Evolutionary conservation across 208 protist genomes (phyloP).

Genomic region (Leishmania arabica): DNA sequence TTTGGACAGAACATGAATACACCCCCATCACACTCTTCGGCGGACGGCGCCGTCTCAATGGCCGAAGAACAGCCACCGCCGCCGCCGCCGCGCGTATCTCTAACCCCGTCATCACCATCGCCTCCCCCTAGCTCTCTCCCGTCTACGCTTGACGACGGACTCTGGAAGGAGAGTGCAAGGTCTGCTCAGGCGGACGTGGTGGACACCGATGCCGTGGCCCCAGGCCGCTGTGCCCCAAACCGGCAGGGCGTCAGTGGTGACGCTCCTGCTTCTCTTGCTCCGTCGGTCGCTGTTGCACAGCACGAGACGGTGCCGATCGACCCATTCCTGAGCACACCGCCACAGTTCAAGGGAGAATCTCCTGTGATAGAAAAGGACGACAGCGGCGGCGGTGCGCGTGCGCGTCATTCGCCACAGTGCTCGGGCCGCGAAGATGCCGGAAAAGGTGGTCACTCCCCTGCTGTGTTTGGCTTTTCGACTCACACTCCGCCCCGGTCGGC

Average conservation of each 20-base stretch:
- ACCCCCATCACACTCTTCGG: neutral
- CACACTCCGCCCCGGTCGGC: neutral
- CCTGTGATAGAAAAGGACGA: neutral
- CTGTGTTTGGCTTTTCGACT: neutral
- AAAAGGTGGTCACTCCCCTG: neutral
- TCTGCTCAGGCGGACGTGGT: neutral
- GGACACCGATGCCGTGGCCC: slow-evolving; percentile 9
- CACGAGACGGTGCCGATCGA: slow-evolving; percentile 26
- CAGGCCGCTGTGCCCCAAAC: neutral
- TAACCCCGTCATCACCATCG: neutral
- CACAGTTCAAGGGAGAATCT: slow-evolving; percentile 8
- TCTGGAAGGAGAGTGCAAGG: slow-evolving; percentile 18
- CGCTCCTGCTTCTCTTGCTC: neutral
- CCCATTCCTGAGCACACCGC: slow-evolving; percentile 31
- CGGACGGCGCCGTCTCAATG: neutral
- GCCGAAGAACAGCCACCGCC: neutral
- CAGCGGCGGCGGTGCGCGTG: neutral
- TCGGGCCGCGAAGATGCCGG: neutral
- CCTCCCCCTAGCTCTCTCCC: slow-evolving; percentile 14
- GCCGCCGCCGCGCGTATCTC: neutral
- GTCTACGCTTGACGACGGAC: slow-evolving; percentile 33
- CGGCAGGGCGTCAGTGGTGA: neutral
- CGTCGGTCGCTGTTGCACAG: neutral
- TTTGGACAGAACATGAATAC: neutral
- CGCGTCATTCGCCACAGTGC: neutral